Conservation (phyloP, 2,329 filamentous ascomycete genomes). For the Monilinia aucupariae region DNA sequence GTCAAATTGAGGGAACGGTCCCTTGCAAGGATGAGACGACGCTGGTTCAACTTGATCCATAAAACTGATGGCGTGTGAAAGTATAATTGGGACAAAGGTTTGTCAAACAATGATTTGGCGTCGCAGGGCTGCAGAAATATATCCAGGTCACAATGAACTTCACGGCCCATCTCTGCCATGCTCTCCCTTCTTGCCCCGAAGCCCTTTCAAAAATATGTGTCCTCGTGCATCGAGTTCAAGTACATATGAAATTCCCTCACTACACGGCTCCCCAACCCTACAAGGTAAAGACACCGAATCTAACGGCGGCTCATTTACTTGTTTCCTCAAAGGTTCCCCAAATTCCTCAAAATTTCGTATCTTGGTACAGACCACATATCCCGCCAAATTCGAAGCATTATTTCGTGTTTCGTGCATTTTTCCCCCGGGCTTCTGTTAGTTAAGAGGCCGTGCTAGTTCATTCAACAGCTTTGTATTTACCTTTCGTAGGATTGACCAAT, state of each 20-base stretch:
- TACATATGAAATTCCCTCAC: not conserved
- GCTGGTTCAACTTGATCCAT: not conserved
- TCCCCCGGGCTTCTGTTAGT: not conserved
- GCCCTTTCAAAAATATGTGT: not conserved
- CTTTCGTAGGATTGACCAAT: slow-evolving; percentile 7
- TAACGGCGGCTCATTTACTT: not conserved
- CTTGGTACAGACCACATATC: not conserved
- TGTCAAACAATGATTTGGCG: not conserved
- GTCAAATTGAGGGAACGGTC: not conserved
- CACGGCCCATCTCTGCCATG: not conserved
- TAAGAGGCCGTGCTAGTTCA: not conserved
- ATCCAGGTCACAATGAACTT: not conserved
- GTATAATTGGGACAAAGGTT: not conserved
- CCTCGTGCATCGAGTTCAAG: not conserved
- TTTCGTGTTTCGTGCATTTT: not conserved
- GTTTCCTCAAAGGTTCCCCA: not conserved
- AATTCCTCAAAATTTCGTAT: not conserved
- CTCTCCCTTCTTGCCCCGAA: not conserved
- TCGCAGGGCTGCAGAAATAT: slow-evolving; percentile 6
- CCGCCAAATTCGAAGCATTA: not conserved
- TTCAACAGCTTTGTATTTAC: not conserved
- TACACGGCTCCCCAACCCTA: not conserved
- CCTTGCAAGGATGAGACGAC: slow-evolving; percentile 6
- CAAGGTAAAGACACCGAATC: not conserved
- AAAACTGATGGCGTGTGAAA: not conserved